Percentiles rank a stretch among this genome's conserved stretches.
phyloP scores from a whole-genome alignment of 768 basidiomycete species.

The Tulasnella sp. region DNA sequence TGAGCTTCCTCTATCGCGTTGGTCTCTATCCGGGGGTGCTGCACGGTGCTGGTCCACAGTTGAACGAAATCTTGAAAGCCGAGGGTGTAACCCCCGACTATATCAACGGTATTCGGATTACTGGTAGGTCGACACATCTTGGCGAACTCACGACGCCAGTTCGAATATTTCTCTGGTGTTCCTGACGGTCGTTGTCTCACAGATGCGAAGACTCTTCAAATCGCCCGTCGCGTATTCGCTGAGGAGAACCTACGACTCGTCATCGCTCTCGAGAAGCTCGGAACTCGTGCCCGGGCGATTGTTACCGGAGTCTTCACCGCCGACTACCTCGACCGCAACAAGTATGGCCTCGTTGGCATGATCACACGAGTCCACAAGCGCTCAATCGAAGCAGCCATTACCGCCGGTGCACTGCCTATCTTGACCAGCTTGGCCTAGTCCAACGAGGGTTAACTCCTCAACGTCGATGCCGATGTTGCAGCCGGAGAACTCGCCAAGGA shows the following conservation, averaged over 20 bases:
- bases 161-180: neutral
- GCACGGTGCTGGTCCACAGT: constrained; percentile 92
- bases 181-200: constrained; percentile 3
- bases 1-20: constrained; percentile 94
- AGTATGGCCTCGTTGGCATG: constrained; percentile 93
- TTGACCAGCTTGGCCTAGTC: constrained; percentile 92
- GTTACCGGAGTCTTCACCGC: constrained; percentile 97
- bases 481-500: constrained; percentile 99
- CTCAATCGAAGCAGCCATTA: constrained; percentile 92
- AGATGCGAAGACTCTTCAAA: constrained; percentile 93
- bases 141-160: no score
- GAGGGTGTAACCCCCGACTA: constrained; percentile 95
- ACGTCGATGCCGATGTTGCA: constrained; percentile 98
- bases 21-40: constrained; percentile 97
- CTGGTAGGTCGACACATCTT: constrained; percentile 45
- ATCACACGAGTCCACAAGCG: constrained; percentile 93
- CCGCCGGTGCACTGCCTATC: constrained; percentile 92
- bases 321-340: constrained; percentile 88
- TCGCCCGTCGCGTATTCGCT: constrained; percentile 93
- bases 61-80: constrained; percentile 86
- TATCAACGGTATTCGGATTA: constrained; percentile 95
- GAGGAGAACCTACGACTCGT: constrained; percentile 97
- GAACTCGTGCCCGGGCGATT: constrained; percentile 94
- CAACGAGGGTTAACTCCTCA: constrained; percentile 90
- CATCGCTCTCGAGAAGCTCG: constrained; percentile 82